Evolutionary conservation across 2,329 filamentous ascomycete species (phyloP).

Genomic region (Botryotinia globosa): DNA sequence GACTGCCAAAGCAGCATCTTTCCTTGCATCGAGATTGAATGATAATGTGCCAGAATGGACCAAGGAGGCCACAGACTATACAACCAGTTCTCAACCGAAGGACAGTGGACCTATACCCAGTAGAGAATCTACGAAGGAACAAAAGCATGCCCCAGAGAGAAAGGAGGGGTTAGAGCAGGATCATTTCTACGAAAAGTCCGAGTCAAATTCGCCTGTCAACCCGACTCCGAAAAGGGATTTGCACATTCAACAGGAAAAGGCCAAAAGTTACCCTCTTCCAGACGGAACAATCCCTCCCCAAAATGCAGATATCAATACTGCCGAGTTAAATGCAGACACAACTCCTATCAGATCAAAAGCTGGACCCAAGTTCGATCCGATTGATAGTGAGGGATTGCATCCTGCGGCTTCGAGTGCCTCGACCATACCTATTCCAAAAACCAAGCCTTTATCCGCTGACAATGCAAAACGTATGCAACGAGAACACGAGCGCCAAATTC

Average conservation of each 20-base stretch:
- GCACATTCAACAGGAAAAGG: conserved; percentile 46
- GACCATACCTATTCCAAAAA: conserved; percentile 42
- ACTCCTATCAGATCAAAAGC: conserved; percentile 37
- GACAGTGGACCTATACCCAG: conserved; percentile 28
- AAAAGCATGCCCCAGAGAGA: conserved; percentile 22
- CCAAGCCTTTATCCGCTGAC: conserved; percentile 39
- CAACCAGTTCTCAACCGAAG: conserved; percentile 26
- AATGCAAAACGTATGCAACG: conserved; percentile 47
- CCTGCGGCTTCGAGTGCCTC: conserved; percentile 42
- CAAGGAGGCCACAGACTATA: conserved; percentile 25
- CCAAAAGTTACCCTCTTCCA: conserved; percentile 44
- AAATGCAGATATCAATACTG: conserved; percentile 31
- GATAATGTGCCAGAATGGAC: conserved; percentile 42
- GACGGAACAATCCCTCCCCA: conserved; percentile 50
- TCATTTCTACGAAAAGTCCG: conserved; percentile 48
- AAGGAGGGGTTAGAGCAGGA: conserved; percentile 48
- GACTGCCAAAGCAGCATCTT: conserved; percentile 58
- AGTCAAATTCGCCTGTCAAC: conserved; percentile 42
- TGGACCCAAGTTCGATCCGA: conserved; percentile 41
- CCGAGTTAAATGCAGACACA: conserved; percentile 38
- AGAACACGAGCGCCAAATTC: conserved; percentile 51
- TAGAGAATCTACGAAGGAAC: conserved; percentile 36
- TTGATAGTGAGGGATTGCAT: conserved; percentile 35
- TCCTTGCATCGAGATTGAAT: conserved; percentile 56
- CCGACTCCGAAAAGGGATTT: conserved; percentile 42